Percentiles rank a stretch among this genome's conserved stretches.
Evolutionary conservation across 805 yeast species (phyloP).

Genomic region (Cyberlindnera samutprakarnensis): DNA sequence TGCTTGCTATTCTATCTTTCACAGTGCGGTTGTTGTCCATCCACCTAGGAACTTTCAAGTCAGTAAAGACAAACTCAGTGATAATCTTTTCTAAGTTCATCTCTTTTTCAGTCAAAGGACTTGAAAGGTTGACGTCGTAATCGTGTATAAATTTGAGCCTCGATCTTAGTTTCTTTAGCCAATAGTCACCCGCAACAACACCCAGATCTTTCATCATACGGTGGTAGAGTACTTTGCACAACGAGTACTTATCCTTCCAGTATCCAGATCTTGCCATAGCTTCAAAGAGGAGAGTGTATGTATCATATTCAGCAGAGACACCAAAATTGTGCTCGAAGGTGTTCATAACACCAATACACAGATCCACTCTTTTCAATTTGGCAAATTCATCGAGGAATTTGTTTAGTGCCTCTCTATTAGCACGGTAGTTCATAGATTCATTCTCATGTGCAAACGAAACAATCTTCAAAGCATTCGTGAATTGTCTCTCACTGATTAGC

Average conservation of each 20-base stretch:
- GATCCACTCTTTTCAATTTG: slow-evolving; percentile 27
- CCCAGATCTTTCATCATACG: slow-evolving; percentile 15
- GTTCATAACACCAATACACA: slow-evolving; percentile 26
- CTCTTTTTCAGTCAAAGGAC: slow-evolving; percentile 14
- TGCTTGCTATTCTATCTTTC: slow-evolving; percentile 4
- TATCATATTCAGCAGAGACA: slow-evolving; percentile 24
- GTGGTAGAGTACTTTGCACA: slow-evolving; percentile 20
- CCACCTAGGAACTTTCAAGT: slow-evolving; percentile 4
- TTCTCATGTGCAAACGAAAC: slow-evolving; percentile 8
- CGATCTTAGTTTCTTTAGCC: slow-evolving; percentile 19
- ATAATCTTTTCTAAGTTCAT: slow-evolving; percentile 3
- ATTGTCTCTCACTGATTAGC: slow-evolving; percentile 22
- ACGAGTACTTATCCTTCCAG: slow-evolving; percentile 18
- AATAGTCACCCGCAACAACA: slow-evolving; percentile 17
- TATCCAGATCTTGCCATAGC: slow-evolving; percentile 27
- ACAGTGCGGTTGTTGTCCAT: slow-evolving; percentile 1
- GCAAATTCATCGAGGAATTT: slow-evolving; percentile 25
- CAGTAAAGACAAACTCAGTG: slow-evolving; percentile 1
- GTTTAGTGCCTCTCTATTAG: slow-evolving; percentile 20
- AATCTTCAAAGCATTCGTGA: slow-evolving; percentile 24
- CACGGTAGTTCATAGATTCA: slow-evolving; percentile 9
- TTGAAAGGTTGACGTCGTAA: slow-evolving; percentile 11
- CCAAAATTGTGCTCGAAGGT: slow-evolving; percentile 21
- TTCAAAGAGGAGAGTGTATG: slow-evolving; percentile 29
- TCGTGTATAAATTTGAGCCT: slow-evolving; percentile 14